Evolutionary conservation across 495 filamentous ascomycete species (phyloP).

Genomic region (Echria macrotheca): DNA sequence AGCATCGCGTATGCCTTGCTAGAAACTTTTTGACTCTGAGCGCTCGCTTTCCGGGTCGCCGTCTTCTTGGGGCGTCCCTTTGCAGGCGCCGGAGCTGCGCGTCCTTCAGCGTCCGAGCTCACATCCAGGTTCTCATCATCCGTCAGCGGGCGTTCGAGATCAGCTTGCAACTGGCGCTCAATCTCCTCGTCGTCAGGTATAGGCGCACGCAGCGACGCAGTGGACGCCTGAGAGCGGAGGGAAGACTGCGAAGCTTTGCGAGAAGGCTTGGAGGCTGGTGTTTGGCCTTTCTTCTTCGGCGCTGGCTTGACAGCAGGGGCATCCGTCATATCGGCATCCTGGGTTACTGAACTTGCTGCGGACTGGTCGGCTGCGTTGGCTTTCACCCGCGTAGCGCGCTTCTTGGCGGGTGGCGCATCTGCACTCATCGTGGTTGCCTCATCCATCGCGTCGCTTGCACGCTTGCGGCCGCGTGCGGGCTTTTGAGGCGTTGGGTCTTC

Average conservation of each 20-base stretch:
- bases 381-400: conserved; percentile 54
- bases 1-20: conserved; percentile 39
- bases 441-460: conserved; percentile 56
- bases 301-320: conserved; percentile 21
- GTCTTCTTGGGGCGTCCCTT: conserved; percentile 34
- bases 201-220: conserved; percentile 32
- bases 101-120: conserved; percentile 33
- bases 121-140: conserved; percentile 46
- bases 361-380: conserved; percentile 22
- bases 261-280: conserved; percentile 34
- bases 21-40: conserved; percentile 27
- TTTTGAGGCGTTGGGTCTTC: conserved; percentile 36
- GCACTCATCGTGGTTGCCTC: conserved; percentile 34
- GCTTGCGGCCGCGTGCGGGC: conserved; percentile 54
- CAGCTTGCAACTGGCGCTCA: conserved; percentile 62
- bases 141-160: conserved; percentile 54
- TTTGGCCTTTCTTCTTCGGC: conserved; percentile 29
- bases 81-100: conserved; percentile 25
- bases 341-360: conserved; percentile 13
- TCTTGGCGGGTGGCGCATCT: conserved; percentile 59
- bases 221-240: conserved; percentile 32
- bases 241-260: conserved; percentile 53
- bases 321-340: conserved; percentile 35
- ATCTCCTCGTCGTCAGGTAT: conserved; percentile 59
- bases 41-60: conserved; percentile 31